These are phyloP conservation scores for Solidago caesia DNA, from an alignment of 129 eudicot species.

Conservation along the genomic window DNA sequence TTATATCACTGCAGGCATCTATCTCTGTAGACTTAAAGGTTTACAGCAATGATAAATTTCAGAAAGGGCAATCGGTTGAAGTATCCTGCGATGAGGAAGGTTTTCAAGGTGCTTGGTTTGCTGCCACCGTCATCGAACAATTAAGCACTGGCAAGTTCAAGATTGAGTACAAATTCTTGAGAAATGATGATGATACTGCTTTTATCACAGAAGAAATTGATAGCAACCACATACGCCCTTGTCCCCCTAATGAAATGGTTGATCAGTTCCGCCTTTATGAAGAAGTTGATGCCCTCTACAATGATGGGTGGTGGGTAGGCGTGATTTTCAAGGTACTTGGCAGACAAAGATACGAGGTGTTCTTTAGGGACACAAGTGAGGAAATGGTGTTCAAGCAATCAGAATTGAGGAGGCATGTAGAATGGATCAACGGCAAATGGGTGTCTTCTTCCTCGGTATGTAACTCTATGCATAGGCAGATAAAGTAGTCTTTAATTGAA, in stretches of 20 bases:
- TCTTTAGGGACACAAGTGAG: constrained; percentile 56
- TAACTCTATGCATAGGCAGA: constrained; percentile 12
- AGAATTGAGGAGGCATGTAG: constrained; percentile 68
- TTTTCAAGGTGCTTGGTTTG: constrained; percentile 82
- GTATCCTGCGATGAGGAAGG: constrained; percentile 78
- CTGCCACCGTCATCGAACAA: constrained; percentile 53
- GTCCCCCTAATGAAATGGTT: constrained; percentile 43
- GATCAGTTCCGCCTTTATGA: constrained; percentile 50
- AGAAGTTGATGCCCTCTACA: constrained; percentile 70
- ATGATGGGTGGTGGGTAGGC: constrained; percentile 99
- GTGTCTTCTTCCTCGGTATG: constrained; percentile 52
- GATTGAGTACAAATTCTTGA: constrained; percentile 55
- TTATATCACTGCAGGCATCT: constrained; percentile 26
- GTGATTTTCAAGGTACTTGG: constrained; percentile 50
- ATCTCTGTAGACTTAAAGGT: constrained; percentile 23
- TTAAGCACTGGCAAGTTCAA: constrained; percentile 34
- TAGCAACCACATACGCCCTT: constrained; percentile 48
- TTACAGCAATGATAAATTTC: constrained; percentile 24
- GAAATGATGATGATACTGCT: constrained; percentile 57
- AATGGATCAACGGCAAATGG: constrained; percentile 89
- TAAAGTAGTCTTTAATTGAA: constrained; percentile 1
- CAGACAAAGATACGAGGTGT: constrained; percentile 51
- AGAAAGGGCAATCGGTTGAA: constrained; percentile 61
- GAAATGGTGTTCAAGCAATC: constrained; percentile 48
- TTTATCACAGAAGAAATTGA: constrained; percentile 59